Percentiles rank a stretch among this genome's conserved stretches.
These are phyloP conservation scores for Ustilago curta DNA, from an alignment of 1,284 basidiomycete species.

Conservation along the genomic window DNA sequence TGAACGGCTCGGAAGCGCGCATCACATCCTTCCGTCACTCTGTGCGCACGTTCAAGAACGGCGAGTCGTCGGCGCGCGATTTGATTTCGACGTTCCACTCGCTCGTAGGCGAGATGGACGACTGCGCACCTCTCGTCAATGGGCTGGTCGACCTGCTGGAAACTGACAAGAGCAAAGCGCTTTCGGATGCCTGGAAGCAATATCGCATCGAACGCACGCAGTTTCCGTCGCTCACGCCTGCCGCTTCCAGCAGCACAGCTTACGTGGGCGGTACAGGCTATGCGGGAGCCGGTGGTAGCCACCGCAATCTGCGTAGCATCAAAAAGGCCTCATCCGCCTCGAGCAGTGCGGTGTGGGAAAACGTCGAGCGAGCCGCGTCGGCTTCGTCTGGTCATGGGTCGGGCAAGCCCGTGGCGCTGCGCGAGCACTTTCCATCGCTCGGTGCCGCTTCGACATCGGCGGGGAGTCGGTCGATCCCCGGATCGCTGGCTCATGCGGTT, in stretches of 20 bases:
- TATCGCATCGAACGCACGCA: slow-evolving; percentile 81
- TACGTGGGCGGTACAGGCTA: slow-evolving; percentile 11
- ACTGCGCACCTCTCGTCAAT: slow-evolving; percentile 76
- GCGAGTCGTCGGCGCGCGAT: slow-evolving; percentile 84
- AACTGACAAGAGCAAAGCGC: slow-evolving; percentile 82
- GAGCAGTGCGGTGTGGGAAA: slow-evolving; percentile 81
- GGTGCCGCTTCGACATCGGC: slow-evolving; percentile 9
- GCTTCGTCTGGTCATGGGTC: slow-evolving; percentile 41
- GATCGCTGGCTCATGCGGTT: slow-evolving; percentile 54
- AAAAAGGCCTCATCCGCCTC: slow-evolving; percentile 77
- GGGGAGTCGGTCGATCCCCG: slow-evolving; percentile 41
- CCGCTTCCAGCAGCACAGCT: neutral
- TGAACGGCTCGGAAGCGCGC: slow-evolving; percentile 77
- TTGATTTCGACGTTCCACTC: slow-evolving; percentile 88
- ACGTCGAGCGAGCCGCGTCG: slow-evolving; percentile 83
- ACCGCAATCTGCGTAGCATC: slow-evolving; percentile 79
- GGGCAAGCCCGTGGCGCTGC: slow-evolving; percentile 27
- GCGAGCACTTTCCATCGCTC: slow-evolving; percentile 58
- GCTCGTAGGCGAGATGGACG: slow-evolving; percentile 75
- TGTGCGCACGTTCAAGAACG: slow-evolving; percentile 81
- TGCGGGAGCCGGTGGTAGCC: slow-evolving; percentile 12
- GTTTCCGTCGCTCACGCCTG: slow-evolving; percentile 43
- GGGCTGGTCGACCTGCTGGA: slow-evolving; percentile 73
- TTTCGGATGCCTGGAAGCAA: slow-evolving; percentile 82
- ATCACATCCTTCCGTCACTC: slow-evolving; percentile 82